A percentile compares a stretch with the other conserved stretches of the same genome.
Evolutionary conservation across 2,329 filamentous ascomycete species (phyloP).

Genomic region (Tolypocladium sp.): DNA sequence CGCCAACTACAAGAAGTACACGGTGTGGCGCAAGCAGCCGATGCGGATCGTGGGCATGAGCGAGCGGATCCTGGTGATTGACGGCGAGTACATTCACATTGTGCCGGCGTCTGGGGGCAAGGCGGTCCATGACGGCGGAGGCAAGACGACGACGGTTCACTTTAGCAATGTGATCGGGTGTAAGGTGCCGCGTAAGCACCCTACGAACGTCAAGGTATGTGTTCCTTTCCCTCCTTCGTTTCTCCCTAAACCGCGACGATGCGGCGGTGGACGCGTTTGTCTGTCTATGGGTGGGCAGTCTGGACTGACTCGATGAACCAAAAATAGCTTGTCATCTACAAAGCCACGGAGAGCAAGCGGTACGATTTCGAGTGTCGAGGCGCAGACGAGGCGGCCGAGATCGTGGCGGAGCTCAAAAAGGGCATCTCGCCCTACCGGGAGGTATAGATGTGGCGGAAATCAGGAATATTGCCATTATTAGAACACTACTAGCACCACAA

Average conservation of each 20-base stretch:
- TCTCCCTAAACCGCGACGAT: not conserved
- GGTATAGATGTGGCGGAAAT: constrained; percentile 15
- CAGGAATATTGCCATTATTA: not conserved
- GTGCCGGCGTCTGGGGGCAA: constrained; percentile 63
- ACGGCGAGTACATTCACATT: constrained; percentile 81
- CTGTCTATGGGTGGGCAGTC: not conserved
- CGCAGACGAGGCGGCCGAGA: constrained; percentile 64
- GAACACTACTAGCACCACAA: not conserved
- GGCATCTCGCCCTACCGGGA: constrained; percentile 60
- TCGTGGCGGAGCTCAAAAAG: constrained; percentile 70
- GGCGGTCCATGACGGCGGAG: constrained; percentile 50
- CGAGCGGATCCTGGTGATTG: constrained; percentile 68
- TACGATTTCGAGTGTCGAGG: constrained; percentile 79
- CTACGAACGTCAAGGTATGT: constrained; percentile 66
- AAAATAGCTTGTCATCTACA: constrained; percentile 59
- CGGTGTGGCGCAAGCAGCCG: constrained; percentile 72
- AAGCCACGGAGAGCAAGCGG: constrained; percentile 65
- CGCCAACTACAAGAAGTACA: constrained; percentile 64
- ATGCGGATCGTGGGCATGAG: constrained; percentile 72
- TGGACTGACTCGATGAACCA: not conserved
- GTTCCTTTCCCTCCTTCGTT: not conserved
- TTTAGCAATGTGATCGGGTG: constrained; percentile 76
- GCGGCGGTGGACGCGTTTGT: not conserved
- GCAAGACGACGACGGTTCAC: constrained; percentile 72
- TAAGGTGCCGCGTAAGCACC: constrained; percentile 72